phyloP scores from a whole-genome alignment of 495 filamentous ascomycete species.

The Copromyces sp. region DNA sequence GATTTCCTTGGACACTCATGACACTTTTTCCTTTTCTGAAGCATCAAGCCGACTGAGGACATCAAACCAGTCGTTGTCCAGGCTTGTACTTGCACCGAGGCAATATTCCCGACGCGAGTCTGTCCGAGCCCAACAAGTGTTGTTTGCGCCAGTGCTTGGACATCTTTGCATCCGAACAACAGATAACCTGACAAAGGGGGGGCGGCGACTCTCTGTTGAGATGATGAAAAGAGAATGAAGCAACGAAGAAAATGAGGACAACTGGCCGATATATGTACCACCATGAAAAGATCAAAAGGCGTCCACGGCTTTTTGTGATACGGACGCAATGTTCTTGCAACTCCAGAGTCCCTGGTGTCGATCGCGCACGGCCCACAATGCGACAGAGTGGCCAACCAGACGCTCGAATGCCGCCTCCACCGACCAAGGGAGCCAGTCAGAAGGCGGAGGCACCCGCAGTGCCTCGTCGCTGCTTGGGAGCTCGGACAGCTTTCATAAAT shows the following conservation, averaged over 20 bases:
- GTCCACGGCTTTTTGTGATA: background rate
- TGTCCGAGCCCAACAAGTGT: background rate
- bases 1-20: background rate
- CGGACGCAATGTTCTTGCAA: background rate
- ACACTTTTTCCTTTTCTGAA: background rate
- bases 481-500: constrained; percentile 27
- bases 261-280: background rate
- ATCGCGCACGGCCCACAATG: constrained; percentile 17
- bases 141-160: background rate
- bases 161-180: background rate
- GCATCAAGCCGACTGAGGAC: background rate
- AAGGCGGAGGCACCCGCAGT: constrained; percentile 18
- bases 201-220: background rate
- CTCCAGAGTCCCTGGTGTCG: constrained; percentile 8
- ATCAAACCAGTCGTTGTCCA: background rate
- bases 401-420: constrained; percentile 10
- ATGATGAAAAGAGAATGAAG: background rate
- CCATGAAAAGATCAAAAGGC: background rate
- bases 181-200: background rate
- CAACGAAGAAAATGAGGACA: background rate
- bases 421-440: constrained; percentile 20
- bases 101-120: background rate
- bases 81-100: background rate
- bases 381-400: constrained; percentile 17
- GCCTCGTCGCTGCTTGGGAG: constrained; percentile 5